Percentiles rank a stretch among this genome's conserved stretches.
Evolutionary conservation across 2,329 filamentous ascomycete species (phyloP).

Genomic region (Sclerotiophoma versabilis): DNA sequence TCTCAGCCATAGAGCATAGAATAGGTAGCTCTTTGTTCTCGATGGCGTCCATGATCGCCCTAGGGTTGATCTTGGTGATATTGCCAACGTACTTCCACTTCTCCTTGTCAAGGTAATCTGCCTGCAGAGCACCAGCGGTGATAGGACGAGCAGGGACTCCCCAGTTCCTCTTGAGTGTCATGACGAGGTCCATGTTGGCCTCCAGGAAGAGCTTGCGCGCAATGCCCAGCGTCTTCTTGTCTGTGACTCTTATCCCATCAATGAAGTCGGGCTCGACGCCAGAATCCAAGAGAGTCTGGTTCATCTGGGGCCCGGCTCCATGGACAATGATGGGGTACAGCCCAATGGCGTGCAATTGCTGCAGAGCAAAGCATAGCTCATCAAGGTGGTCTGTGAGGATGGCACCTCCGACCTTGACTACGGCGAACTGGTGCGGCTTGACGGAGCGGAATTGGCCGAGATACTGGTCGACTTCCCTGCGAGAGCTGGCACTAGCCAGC

Average conservation of each 20-base stretch:
- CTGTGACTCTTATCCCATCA: constrained; percentile 93
- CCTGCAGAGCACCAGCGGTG: constrained; percentile 86
- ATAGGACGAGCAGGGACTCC: constrained; percentile 89
- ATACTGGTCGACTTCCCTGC: constrained; percentile 96
- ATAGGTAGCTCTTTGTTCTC: constrained; percentile 87
- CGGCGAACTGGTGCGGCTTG: constrained; percentile 94
- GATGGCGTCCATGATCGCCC: constrained; percentile 89
- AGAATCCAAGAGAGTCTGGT: constrained; percentile 85
- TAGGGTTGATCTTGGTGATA: constrained; percentile 90
- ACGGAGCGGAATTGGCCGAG: constrained; percentile 97
- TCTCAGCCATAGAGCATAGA: constrained; percentile 95
- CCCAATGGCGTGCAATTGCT: constrained; percentile 92
- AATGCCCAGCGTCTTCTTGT: constrained; percentile 90
- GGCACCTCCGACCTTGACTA: constrained; percentile 97
- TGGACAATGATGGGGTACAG: constrained; percentile 96
- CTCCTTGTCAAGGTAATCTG: constrained; percentile 94
- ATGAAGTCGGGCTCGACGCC: constrained; percentile 96
- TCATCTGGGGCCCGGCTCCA: constrained; percentile 92
- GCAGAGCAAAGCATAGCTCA: constrained; percentile 85
- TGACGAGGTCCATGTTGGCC: constrained; percentile 91
- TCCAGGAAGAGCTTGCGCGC: constrained; percentile 92
- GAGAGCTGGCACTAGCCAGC: constrained; percentile 93
- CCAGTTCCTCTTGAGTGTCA: constrained; percentile 82
- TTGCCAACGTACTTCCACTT: constrained; percentile 97
- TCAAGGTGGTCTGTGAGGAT: constrained; percentile 95